Evolutionary conservation across 108 stramenopile species (phyloP), one percentile per base, ranked within the genome.

Genomic region (Conticribra weissflogii): DNA sequence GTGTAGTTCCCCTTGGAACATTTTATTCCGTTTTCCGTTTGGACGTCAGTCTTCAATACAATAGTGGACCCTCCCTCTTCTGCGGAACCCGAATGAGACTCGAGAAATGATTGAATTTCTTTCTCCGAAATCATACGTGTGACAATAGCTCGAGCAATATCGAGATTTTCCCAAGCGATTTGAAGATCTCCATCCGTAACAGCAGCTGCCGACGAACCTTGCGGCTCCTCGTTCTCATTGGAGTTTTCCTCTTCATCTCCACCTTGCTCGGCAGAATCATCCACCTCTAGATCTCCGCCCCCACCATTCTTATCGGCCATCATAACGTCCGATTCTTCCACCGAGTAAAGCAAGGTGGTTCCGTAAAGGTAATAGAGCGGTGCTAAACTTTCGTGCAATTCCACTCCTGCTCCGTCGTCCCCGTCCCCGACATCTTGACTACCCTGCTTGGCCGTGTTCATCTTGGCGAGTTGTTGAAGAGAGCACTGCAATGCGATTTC

Each of bases 121-220:
- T 21, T 33, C 50, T 63, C 67, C 0, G 66, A 71, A 18, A 21
- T 51, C 68, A 86, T 66, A 16, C 69, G 56, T 24, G 79, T 63
- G 3, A 90, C 31, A 24, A 92, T 87, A 30, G 31, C 73, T 32
- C 94, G 82, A n/a, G 91, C 91, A 16, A 69, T 63, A 30, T 95
- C 94, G 2, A 95, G 58, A 72, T 95, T 92, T 62, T 95, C 91
- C 89, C 89, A 95, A 4, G 94, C 94, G 70, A 91, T 90, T 80
- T 95, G 74, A 45, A 85, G 79, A 57, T 95, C 94, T 63, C 85
- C 86, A 9, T 82, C 81, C 12, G 58, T 21, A 24, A 78, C 83
- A 5, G 56, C 66, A 23, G 46, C 34, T n/a, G 57, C 55, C 51
- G 74, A 47, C 33, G 64, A 63, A 41, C 54, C 21, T 29, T 64